Percentiles rank a stretch among this genome's conserved stretches.
Conservation (phyloP, 2,329 filamentous ascomycete genomes). For the Diaporthe sp. region DNA sequence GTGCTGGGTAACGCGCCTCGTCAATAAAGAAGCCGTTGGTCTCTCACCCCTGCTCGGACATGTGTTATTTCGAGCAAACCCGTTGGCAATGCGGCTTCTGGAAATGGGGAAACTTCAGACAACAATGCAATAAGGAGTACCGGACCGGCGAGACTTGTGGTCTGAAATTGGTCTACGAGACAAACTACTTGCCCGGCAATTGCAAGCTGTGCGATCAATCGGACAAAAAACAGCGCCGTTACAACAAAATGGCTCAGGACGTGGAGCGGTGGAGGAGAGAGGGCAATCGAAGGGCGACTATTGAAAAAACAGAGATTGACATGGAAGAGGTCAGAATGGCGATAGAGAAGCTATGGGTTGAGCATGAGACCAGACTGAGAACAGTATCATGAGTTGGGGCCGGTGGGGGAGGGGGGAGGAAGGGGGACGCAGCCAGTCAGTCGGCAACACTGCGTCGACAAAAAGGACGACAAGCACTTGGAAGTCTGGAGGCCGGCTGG, state of each 20-base stretch:
- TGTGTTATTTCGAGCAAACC: conserved; percentile 98
- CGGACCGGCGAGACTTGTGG: conserved; percentile 97
- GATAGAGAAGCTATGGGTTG: conserved; percentile 61
- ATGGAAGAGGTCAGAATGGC: conserved; percentile 76
- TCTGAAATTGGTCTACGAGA: conserved; percentile 88
- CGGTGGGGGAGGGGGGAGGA: not conserved
- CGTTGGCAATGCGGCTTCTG: conserved; percentile 89
- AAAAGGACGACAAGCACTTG: not conserved
- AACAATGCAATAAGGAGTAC: conserved; percentile 95
- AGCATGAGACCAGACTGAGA: conserved; percentile 57
- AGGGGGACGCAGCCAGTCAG: not conserved
- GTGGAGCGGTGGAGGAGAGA: conserved; percentile 84
- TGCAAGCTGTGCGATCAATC: conserved; percentile 93
- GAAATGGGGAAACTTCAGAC: conserved; percentile 94
- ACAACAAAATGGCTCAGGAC: conserved; percentile 80
- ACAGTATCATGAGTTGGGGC: conserved; percentile 46
- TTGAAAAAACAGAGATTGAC: conserved; percentile 79
- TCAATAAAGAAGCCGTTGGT: conserved; percentile 27
- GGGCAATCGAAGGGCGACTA: conserved; percentile 79
- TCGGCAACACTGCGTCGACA: not conserved
- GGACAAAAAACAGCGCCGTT: conserved; percentile 84
- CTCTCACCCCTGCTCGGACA: conserved; percentile 53
- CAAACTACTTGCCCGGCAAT: conserved; percentile 71
- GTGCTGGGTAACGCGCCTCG: conserved; percentile 20
- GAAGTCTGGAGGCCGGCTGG: not conserved